phyloP scores from a whole-genome alignment of 1,284 basidiomycete species.

The Abortiporus biennis region DNA sequence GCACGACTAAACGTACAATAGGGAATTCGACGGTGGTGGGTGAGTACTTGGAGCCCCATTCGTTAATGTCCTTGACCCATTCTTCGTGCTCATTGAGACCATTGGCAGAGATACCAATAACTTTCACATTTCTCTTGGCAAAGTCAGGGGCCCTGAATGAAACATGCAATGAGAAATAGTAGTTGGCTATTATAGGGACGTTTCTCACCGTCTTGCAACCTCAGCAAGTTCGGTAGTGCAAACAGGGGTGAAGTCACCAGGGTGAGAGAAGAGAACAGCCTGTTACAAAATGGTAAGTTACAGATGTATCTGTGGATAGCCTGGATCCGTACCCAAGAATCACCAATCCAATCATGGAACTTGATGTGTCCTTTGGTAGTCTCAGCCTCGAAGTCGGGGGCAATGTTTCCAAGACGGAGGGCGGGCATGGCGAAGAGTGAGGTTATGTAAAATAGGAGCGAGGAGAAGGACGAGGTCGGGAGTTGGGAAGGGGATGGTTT shows the following conservation, averaged over 20 bases:
- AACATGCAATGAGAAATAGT: neutral
- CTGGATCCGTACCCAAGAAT: slow-evolving; percentile 68
- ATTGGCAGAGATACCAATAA: slow-evolving; percentile 94
- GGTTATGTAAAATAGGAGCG: slow-evolving; percentile 1
- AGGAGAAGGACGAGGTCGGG: too few relatives aligned
- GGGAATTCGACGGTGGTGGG: slow-evolving; percentile 85
- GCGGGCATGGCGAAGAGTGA: slow-evolving; percentile 27
- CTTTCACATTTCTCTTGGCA: slow-evolving; percentile 82
- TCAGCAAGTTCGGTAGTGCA: slow-evolving; percentile 98
- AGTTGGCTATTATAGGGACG: neutral
- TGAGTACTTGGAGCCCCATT: slow-evolving; percentile 59
- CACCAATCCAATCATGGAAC: slow-evolving; percentile 90
- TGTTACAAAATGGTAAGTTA: slow-evolving; percentile 19
- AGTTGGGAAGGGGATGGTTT: too few relatives aligned
- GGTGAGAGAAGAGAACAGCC: slow-evolving; percentile 91
- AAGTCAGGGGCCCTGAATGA: slow-evolving; percentile 68
- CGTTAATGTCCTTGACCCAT: slow-evolving; percentile 94
- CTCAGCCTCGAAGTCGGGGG: slow-evolving; percentile 80
- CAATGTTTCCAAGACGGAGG: slow-evolving; percentile 72
- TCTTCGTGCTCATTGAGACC: slow-evolving; percentile 77
- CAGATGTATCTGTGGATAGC: neutral
- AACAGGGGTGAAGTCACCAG: slow-evolving; percentile 81
- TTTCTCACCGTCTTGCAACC: slow-evolving; percentile 64
- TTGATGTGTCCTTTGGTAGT: slow-evolving; percentile 75
- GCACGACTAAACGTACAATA: slow-evolving; percentile 52